A percentile compares a stretch with the other conserved stretches of the same genome.
These are phyloP conservation scores for Aureobasidium vineae DNA, from an alignment of 2,329 filamentous ascomycete genomes.

Conservation along the genomic window DNA sequence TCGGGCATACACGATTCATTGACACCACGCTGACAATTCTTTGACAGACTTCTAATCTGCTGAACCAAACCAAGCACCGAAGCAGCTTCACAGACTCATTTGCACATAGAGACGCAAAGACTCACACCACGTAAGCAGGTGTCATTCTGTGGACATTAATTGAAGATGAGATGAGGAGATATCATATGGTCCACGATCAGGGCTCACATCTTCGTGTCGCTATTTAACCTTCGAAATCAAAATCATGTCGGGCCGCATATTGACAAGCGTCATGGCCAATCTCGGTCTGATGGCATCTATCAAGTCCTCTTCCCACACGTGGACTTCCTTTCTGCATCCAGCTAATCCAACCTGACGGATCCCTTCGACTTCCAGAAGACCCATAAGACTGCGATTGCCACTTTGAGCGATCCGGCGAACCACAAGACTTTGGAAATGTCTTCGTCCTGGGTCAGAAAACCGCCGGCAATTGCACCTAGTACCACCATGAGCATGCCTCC, in stretches of 20 bases:
- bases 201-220: not conserved
- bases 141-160: not conserved
- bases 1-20: not conserved
- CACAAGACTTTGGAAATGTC: slow-evolving; percentile 54
- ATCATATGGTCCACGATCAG: not conserved
- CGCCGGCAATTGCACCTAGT: slow-evolving; percentile 55
- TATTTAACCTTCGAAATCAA: not conserved
- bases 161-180: not conserved
- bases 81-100: not conserved
- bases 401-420: slow-evolving; percentile 46
- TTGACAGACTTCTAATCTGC: not conserved
- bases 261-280: slow-evolving; percentile 4
- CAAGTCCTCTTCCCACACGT: not conserved
- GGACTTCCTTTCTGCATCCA: not conserved
- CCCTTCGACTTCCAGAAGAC: slow-evolving; percentile 40
- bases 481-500: slow-evolving; percentile 54
- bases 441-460: slow-evolving; percentile 53
- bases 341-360: slow-evolving; percentile 22
- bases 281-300: slow-evolving; percentile 4
- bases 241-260: slow-evolving; percentile 5
- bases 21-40: not conserved
- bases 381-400: slow-evolving; percentile 42
- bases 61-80: not conserved
- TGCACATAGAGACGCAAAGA: no score
- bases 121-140: no score